Evolutionary conservation across 2,329 filamentous ascomycete species (phyloP), one percentile per base, ranked within the genome.

Genomic region (Xylariaceae sp.): DNA sequence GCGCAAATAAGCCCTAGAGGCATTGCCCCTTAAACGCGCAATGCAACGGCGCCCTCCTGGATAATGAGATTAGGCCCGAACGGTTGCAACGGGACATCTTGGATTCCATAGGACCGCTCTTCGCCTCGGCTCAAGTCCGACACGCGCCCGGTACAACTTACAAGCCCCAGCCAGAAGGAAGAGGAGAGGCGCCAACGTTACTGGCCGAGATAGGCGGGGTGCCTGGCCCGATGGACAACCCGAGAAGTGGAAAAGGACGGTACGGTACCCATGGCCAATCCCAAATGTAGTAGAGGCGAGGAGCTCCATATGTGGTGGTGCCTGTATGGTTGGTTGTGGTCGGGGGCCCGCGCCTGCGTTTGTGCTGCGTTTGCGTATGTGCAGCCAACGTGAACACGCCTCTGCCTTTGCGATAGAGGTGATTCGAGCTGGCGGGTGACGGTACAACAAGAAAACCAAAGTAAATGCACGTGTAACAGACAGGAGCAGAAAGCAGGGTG

Each of bases 51-150:
- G 48, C 53, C 40, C 51, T 57, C 52, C 53, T 54, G 59, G 19
- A 54, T 54, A 61, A 59, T 53, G 19, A 19, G 19, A 19, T 51
- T 39, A 19, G 53, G 37, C 46, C 55, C 27, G 35, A 54, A 61
- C 45, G 55, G 41, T 51, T 50, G 35, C 35, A 50, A 62, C 45
- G 55, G 59, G 57, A 19, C 19, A 19, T 19, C 19, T 19, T 19
- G 19, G 19, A 19, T 19, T 19, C 51, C 58, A 53, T 46, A 57
- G 47, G 47, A 56, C 58, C 52, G 56, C 43, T 53, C 58, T 58
- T 64, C 57, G 60, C 60, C 57, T 49, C 55, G 53, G 55, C 49
- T 51, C 48, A 62, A 55, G 47, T 51, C 56, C 53, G 54, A 51
- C 39, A 52, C 3, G 8, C 35, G 12, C 35, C 35, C 35, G 35